Evolutionary conservation across 208 protist species (phyloP).

Genomic region (Trichomonas vaginalis): DNA sequence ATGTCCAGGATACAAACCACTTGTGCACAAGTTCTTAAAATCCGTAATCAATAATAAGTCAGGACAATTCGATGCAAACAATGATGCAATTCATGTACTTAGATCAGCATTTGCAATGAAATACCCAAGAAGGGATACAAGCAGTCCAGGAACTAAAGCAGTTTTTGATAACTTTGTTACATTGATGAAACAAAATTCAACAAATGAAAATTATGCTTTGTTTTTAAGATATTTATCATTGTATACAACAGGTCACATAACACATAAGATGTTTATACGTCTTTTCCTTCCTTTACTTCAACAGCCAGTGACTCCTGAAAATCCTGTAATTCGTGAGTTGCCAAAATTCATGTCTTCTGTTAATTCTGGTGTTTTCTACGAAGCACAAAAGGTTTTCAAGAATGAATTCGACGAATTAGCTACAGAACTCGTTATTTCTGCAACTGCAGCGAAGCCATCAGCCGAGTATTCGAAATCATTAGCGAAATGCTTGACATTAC

Average conservation of each 20-base stretch:
- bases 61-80: not conserved
- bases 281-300: not conserved
- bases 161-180: not conserved
- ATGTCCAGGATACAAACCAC: not conserved
- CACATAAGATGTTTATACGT: not conserved
- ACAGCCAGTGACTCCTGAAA: not conserved
- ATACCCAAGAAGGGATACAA: not conserved
- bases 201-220: not conserved
- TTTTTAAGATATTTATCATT: not conserved
- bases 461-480: not conserved
- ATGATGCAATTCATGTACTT: not conserved
- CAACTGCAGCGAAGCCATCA: not conserved
- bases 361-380: not conserved
- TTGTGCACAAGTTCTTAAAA: not conserved
- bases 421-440: not conserved
- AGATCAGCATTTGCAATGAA: not conserved
- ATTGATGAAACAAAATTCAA: not conserved
- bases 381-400: too few species aligned
- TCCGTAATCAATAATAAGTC: not conserved
- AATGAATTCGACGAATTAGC: not conserved
- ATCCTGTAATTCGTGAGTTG: not conserved
- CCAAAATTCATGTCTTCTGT: not conserved
- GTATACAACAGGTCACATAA: not conserved
- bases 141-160: not conserved
- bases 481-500: not conserved